A percentile compares a stretch with the other conserved stretches of the same genome.
Conservation (phyloP, 768 basidiomycete genomes). For the Boletus speciosus region DNA sequence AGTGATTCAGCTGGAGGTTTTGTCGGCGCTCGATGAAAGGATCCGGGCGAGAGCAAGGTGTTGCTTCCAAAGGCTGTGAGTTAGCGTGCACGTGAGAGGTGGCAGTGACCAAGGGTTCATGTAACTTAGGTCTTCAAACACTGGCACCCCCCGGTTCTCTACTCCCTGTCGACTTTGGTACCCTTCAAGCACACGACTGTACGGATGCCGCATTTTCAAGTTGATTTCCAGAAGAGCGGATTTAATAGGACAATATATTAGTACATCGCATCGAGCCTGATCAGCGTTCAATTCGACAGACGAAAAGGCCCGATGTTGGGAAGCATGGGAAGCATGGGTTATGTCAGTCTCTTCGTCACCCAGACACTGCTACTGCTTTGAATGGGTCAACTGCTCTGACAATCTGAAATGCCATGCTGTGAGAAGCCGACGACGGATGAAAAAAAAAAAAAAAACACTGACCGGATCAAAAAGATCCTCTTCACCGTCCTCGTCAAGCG, state of each 20-base stretch:
- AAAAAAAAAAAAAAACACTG: background rate
- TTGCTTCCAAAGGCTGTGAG: too few relatives aligned
- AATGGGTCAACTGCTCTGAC: constrained; percentile 11
- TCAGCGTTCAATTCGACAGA: background rate
- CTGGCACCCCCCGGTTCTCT: too few relatives aligned
- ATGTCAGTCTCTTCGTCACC: background rate
- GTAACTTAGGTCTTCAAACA: too few relatives aligned
- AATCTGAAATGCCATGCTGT: constrained; percentile 1
- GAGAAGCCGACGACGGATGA: background rate
- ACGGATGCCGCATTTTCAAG: too few relatives aligned
- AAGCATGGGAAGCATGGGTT: background rate
- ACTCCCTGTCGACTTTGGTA: too few relatives aligned
- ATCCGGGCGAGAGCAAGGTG: background rate
- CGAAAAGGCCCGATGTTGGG: background rate
- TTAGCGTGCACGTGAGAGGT: too few relatives aligned
- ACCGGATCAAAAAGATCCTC: constrained; percentile 21
- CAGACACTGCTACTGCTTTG: background rate
- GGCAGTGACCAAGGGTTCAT: too few relatives aligned
- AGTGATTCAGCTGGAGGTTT: background rate
- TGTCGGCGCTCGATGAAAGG: background rate
- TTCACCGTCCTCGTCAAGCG: constrained; percentile 24
- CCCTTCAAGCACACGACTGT: too few relatives aligned
- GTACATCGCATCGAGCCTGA: background rate
- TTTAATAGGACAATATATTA: background rate
- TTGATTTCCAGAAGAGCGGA: background rate